Base-by-base conservation (phyloP, 2,329 filamentous ascomycete species). In the Neopestalotiopsis rosae region DNA sequence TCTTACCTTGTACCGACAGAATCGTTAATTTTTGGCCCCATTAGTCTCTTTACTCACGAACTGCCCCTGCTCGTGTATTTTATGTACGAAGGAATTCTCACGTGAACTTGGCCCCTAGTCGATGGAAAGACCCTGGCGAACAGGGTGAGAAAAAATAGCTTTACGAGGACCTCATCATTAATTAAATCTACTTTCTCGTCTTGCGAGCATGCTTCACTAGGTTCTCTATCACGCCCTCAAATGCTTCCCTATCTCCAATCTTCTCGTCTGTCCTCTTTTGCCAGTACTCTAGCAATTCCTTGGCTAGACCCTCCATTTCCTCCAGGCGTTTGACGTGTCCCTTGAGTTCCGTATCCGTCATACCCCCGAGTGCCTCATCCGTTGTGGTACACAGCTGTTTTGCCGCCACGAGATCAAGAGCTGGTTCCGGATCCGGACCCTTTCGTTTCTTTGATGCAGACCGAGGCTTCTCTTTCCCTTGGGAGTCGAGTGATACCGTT, bases 211-310 rank as follows among this genome's bases (percentile, higher is more conserved):
- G 94, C 80, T 94, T 96, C 58, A 98, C 95, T 72, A 98, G 81
- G 79, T 97, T 98, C 82, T 97, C 95, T 86, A 98, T 98, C 17
- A 98, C 95, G 0, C 94, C 94, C 79, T 98, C 95, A 79, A 98
- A 96, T 2, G 94, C 94, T 78, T 98, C 95, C 74, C 96, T 91
- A 78, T 98, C 95, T 56, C 93, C 93, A 72, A 97, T 84, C 75
- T 95, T 94, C 74, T 94, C 94, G 78, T 97, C 95, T 66, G 92
- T 91, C 74, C 91, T 86, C 83, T 93, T 93, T 74, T 93, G 88
- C 95, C 95, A 98, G 78, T 95, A 97, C 72, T 94, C 92, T 66
- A 98, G 84, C 52, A 95, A 90, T 69, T 93, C 89, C 67, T 91
- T 92, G 3, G 94, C 94, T 28, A 88, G 86, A n/a, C 84, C 85